Percentiles rank a stretch among this genome's conserved stretches.
These are phyloP conservation scores for Penicillium digitatum DNA, from an alignment of 2,329 filamentous ascomycete species.

Conservation along the genomic window DNA sequence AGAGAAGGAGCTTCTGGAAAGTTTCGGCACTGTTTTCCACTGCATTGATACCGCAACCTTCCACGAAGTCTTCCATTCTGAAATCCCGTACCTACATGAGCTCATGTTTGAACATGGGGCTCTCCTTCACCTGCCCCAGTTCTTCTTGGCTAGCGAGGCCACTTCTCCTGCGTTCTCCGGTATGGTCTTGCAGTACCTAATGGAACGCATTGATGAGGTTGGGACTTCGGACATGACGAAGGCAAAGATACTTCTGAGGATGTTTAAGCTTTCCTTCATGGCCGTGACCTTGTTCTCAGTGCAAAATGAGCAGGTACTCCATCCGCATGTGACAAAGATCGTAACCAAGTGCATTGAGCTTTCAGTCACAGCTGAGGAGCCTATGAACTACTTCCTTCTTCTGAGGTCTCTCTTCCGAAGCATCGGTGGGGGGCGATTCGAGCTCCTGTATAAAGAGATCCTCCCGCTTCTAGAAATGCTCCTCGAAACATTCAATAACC, in stretches of 20 bases:
- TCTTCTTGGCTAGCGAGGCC: slow-evolving; percentile 96
- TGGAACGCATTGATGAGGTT: slow-evolving; percentile 94
- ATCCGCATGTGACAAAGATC: slow-evolving; percentile 95
- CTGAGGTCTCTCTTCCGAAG: slow-evolving; percentile 89
- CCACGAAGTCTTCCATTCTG: slow-evolving; percentile 95
- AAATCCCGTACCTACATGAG: slow-evolving; percentile 93
- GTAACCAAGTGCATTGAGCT: slow-evolving; percentile 96
- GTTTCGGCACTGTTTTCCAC: slow-evolving; percentile 96
- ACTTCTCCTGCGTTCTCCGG: slow-evolving; percentile 97
- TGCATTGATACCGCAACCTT: slow-evolving; percentile 98
- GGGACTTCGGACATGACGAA: slow-evolving; percentile 88
- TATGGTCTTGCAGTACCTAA: slow-evolving; percentile 95
- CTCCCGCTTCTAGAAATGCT: slow-evolving; percentile 95
- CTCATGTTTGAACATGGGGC: slow-evolving; percentile 97
- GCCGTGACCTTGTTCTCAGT: slow-evolving; percentile 91
- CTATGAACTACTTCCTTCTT: slow-evolving; percentile 97
- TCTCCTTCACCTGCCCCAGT: slow-evolving; percentile 91
- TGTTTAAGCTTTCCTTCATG: slow-evolving; percentile 99
- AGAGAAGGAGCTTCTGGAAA: slow-evolving; percentile 95
- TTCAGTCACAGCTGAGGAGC: slow-evolving; percentile 91
- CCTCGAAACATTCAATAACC: slow-evolving; percentile 91
- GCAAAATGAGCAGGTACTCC: slow-evolving; percentile 91
- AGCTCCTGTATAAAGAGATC: slow-evolving; percentile 97
- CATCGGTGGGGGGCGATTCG: slow-evolving; percentile 94
- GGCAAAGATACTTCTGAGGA: slow-evolving; percentile 82